Percentiles rank a stretch among this genome's conserved stretches.
These are phyloP conservation scores for Mucor lusitanicus DNA, from an alignment of 371 early-diverging fungal species.

Conservation along the genomic window DNA sequence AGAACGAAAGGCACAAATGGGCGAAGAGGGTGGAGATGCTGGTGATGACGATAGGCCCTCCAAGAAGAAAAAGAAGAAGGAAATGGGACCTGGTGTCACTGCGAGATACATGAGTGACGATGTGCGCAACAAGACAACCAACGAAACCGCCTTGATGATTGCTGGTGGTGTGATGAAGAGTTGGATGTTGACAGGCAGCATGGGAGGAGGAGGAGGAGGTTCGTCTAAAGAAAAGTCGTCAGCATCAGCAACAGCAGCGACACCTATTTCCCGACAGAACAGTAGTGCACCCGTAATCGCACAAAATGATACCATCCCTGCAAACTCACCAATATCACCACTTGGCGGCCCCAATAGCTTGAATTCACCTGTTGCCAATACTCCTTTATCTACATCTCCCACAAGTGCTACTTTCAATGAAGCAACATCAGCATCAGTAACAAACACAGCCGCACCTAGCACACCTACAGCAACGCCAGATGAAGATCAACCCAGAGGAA, in stretches of 20 bases:
- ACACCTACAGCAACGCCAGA: neutral
- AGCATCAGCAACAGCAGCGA: neutral
- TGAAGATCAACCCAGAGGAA: constrained; percentile 42
- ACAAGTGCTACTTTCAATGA: constrained; percentile 1
- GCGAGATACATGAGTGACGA: constrained; percentile 72
- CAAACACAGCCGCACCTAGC: neutral
- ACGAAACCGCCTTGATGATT: constrained; percentile 74
- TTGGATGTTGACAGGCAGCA: constrained; percentile 74
- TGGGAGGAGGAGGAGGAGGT: constrained; percentile 22
- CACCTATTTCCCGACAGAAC: constrained; percentile 8
- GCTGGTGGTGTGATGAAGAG: constrained; percentile 72
- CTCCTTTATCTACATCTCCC: constrained; percentile 3
- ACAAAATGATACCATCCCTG: neutral
- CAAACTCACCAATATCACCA: constrained; percentile 2
- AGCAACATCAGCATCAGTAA: neutral
- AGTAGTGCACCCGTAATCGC: neutral
- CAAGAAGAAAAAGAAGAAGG: constrained; percentile 63
- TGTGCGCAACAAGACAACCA: constrained; percentile 66
- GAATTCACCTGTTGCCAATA: neutral
- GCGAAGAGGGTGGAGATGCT: constrained; percentile 46
- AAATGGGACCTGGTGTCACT: constrained; percentile 53
- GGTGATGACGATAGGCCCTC: constrained; percentile 48
- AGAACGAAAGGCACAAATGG: constrained; percentile 49
- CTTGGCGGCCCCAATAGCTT: neutral
- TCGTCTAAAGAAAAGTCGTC: constrained; percentile 6